A percentile compares a stretch with the other conserved stretches of the same genome.
These are phyloP conservation scores for Axilococcus clingmanii DNA, from an alignment of 139 green algal genomes.

Conservation along the genomic window DNA sequence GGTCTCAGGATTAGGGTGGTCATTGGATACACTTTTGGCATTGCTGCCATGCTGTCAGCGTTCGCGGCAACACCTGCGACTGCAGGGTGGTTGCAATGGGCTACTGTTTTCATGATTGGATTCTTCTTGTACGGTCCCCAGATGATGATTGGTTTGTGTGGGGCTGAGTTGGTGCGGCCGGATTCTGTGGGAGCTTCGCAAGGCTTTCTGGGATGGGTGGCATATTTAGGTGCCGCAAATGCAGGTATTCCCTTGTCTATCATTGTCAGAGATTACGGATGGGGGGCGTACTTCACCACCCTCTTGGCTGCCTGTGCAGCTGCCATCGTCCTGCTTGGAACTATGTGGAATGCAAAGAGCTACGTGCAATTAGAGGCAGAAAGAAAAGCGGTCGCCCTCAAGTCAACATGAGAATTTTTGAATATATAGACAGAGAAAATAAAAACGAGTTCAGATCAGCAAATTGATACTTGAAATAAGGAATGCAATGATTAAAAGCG, in stretches of 20 bases:
- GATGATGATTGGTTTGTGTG: conserved; percentile 95
- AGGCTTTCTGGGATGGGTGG: conserved; percentile 87
- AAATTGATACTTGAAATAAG: too few species aligned
- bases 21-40: conserved; percentile 87
- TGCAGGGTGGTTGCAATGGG: conserved; percentile 67
- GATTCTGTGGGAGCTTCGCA: conserved; percentile 79
- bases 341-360: conserved; percentile 79
- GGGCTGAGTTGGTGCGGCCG: conserved; percentile 85
- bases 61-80: conserved; percentile 63
- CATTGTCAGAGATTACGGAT: conserved; percentile 88
- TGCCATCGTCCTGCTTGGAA: conserved; percentile 76
- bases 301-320: conserved; percentile 69
- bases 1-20: conserved; percentile 87
- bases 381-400: too few species aligned
- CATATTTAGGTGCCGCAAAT: conserved; percentile 65
- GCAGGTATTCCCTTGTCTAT: conserved; percentile 88
- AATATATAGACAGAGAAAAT: too few species aligned
- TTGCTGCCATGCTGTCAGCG: conserved; percentile 53
- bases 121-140: conserved; percentile 91
- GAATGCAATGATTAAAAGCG: too few species aligned
- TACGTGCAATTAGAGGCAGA: conserved; percentile 57
- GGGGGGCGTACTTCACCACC: conserved; percentile 78
- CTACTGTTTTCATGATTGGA: conserved; percentile 87
- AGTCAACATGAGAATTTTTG: too few species aligned
- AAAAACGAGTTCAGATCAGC: too few species aligned